Evolutionary conservation across 2,329 filamentous ascomycete genomes (phyloP).

Genomic region (Cladosporium velox): DNA sequence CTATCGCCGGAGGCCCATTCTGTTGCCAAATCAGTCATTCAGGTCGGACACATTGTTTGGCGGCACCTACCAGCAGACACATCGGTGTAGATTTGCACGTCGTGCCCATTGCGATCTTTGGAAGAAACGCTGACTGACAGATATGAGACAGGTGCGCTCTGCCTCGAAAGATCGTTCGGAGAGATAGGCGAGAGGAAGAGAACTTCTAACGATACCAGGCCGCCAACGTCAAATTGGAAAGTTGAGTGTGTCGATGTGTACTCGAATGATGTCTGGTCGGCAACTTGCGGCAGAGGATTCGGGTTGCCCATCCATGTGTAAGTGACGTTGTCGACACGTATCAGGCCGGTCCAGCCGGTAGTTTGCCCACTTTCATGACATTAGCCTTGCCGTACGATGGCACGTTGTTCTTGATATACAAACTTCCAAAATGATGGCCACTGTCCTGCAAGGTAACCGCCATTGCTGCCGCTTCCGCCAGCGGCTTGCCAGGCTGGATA

Average conservation of each 20-base stretch:
- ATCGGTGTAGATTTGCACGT: conserved; percentile 72
- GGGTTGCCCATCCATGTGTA: conserved; percentile 70
- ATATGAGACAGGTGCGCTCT: conserved; percentile 72
- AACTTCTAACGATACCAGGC: conserved; percentile 63
- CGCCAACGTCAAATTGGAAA: conserved; percentile 66
- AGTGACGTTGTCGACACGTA: conserved; percentile 65
- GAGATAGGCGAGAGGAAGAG: conserved; percentile 72
- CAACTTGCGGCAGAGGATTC: conserved; percentile 46
- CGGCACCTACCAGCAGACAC: conserved; percentile 64
- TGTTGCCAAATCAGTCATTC: conserved; percentile 37
- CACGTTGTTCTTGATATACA: conserved; percentile 5
- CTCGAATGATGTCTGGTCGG: conserved; percentile 63
- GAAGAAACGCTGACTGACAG: conserved; percentile 64
- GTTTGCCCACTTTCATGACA: conserved; percentile 45
- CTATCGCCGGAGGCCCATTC: conserved; percentile 72
- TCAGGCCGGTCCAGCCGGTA: conserved; percentile 68
- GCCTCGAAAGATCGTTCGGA: conserved; percentile 64
- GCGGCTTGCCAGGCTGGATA: conserved; percentile 37
- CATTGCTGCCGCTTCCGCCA: conserved; percentile 62
- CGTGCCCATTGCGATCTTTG: conserved; percentile 62
- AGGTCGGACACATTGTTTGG: neutral
- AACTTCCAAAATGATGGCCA: conserved; percentile 66
- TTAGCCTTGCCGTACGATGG: neutral
- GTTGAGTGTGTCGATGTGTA: conserved; percentile 73
- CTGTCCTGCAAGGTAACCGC: conserved; percentile 66